Base-by-base conservation (phyloP, 257 asterid genomes). In the Nicotiana benthamiana region DNA sequence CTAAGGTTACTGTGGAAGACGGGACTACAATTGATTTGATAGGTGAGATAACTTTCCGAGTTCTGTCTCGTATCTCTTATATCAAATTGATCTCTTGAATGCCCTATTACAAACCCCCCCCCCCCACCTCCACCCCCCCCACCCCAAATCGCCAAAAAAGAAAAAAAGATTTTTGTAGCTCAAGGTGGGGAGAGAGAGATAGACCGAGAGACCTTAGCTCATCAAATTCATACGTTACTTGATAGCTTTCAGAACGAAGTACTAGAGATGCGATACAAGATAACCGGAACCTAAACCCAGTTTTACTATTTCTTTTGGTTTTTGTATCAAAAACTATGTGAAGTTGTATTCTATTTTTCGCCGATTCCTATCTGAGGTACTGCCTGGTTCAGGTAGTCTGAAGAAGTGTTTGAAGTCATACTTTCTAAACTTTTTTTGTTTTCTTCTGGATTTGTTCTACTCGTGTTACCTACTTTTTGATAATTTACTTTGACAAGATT, bases 21-120 rank as follows among this genome's bases (percentile, higher is more conserved):
- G 97, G 97, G 60, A 87, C 95, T 60, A 91, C 97, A 54, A 92
- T 94, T 79, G 98, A 94, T 86, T 85, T 94, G 82, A 94, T 94
- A 68, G 98, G 98, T 90, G 63, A 78, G 76, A 32, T 22, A 1
- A 9, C 54, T 20, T 78, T 84, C 51, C 22, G 9, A 16, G 54
- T 56, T 68, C 51, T 77, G 43, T 16, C 57, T 27, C 7, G 24
- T 34, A 17, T 17, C 32, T 75, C 51, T 20, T 27, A 53, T 77
- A 52, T 32, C 36, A 36, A 72, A 26, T 77, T 59, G 60, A 34
- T 75, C 72, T 32, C 32, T 72, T 54, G 28, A 63, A 30, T 27
- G 9, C 34, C 17, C 28, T 51, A 48, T 22, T 83, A 9, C 48
- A 15, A 11, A 17, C 6, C 54, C 48, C 75, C 75, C 6, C 46